Base-by-base conservation (phyloP, 2,329 filamentous ascomycete species). In the Conoideocrella luteorostrata region DNA sequence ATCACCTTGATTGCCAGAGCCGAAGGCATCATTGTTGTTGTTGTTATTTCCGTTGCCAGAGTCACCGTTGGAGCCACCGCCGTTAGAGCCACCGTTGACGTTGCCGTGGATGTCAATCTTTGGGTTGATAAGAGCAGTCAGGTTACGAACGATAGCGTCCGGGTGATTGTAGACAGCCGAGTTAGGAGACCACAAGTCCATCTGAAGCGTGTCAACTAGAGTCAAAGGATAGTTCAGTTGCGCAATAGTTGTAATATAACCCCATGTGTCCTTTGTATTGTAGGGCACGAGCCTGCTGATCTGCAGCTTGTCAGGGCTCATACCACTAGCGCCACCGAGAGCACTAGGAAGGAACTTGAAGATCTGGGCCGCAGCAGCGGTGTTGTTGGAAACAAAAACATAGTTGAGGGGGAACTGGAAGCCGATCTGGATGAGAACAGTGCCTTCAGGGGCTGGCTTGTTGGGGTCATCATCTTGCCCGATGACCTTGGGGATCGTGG, bases 341-440 rank as follows among this genome's bases (percentile, higher is more conserved):
- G 86, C 88, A 41, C 71, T 55, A 0, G 89, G 89, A 4, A 96
- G 70, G 51, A 79, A 86, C 42, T 78, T 68, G 69, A 96, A 95
- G 56, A 98, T 87, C 65, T 97, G 91, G 30, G 80, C 80, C 5
- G 88, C 85, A 15, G 89, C 86, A 50, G 83, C 74, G 12, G 80
- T 72, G 49, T 84, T 80, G 18, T 70, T 71, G 10, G 84, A 82
- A 22, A 97, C 86, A 59, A 94, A 95, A 7, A 77, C 69, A 63
- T 93, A 98, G 68, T 94, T 91, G 53, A 95, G 75, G 2, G 78
- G 77, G 57, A 81, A 84, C 41, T 79, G 70, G 74, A 97, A 96
- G 26, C 86, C 93, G 50, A 97, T 75, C 60, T 95, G 88, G 53
- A 95, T 83, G 53, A 86, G 66, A 4, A 78, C 80, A 1, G 78